These are phyloP conservation scores for Fusarium pseudocircinatum DNA, from an alignment of 2,329 filamentous ascomycete species.

Conservation along the genomic window DNA sequence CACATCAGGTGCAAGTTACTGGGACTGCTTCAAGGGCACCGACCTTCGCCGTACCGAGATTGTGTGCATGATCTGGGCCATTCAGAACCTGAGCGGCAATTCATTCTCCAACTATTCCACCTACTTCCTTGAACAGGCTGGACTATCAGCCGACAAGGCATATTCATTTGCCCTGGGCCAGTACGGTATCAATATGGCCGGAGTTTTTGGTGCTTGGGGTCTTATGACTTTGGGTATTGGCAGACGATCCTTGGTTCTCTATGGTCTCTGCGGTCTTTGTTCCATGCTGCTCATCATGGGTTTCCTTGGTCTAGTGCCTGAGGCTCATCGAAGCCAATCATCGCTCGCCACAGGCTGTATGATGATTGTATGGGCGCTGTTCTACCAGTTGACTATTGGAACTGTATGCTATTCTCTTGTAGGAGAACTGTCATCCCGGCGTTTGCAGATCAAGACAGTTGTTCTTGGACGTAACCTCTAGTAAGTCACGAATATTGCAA, in stretches of 20 bases:
- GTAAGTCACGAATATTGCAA: conserved; percentile 52
- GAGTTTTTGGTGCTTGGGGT: conserved; percentile 83
- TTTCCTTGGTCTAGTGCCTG: conserved; percentile 79
- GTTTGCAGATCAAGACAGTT: conserved; percentile 91
- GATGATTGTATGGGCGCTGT: conserved; percentile 84
- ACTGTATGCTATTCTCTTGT: conserved; percentile 92
- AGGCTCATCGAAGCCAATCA: conserved; percentile 64
- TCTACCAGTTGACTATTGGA: conserved; percentile 88
- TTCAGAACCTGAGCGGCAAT: conserved; percentile 71
- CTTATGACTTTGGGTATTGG: conserved; percentile 80
- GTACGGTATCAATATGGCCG: conserved; percentile 79
- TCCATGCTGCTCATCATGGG: conserved; percentile 84
- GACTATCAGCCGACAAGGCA: conserved; percentile 60
- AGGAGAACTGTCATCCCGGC: conserved; percentile 81
- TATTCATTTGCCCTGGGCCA: conserved; percentile 72
- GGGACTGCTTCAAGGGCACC: conserved; percentile 84
- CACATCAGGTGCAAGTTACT: conserved; percentile 77
- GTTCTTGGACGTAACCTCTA: conserved; percentile 84
- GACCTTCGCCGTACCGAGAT: conserved; percentile 81
- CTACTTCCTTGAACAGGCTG: conserved; percentile 70
- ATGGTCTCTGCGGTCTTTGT: conserved; percentile 77
- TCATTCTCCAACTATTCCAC: conserved; percentile 73
- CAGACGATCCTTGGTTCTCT: conserved; percentile 79
- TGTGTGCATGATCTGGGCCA: conserved; percentile 71
- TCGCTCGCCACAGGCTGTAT: conserved; percentile 84